Evolutionary conservation across 768 basidiomycete species (phyloP).

Genomic region (Pleurotus giganteus): DNA sequence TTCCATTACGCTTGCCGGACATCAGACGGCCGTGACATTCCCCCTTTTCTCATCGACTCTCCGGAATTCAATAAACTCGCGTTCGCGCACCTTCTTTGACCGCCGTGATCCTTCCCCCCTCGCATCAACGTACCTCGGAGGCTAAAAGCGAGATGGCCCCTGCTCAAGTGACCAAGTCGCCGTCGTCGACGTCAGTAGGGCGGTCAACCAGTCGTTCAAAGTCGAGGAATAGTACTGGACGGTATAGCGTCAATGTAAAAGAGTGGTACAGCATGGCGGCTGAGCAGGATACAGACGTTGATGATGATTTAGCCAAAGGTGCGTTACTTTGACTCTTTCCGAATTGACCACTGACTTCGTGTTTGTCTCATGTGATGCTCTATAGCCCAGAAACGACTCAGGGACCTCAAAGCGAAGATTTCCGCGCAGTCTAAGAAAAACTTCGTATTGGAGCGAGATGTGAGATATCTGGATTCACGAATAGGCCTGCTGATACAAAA

Average conservation of each 20-base stretch:
- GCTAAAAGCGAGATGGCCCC: neutral
- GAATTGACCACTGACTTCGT: neutral
- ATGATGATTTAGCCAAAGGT: conserved; percentile 94
- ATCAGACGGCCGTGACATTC: neutral
- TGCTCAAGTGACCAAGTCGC: neutral
- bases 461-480: conserved; percentile 94
- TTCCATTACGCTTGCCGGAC: no score
- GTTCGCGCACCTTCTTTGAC: neutral
- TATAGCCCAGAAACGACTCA: conserved; percentile 90
- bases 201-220: conserved; percentile 4
- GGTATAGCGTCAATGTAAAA: conserved; percentile 86
- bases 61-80: neutral
- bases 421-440: conserved; percentile 99
- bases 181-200: conserved; percentile 1
- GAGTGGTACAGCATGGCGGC: conserved; percentile 96
- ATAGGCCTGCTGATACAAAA: conserved; percentile 98
- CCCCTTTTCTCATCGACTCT: neutral
- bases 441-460: conserved; percentile 97
- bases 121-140: neutral
- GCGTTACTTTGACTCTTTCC: conserved; percentile 21
- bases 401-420: conserved; percentile 96
- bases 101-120: neutral
- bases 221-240: conserved; percentile 1
- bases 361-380: conserved; percentile 12
- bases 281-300: conserved; percentile 96